Evolutionary conservation across 805 yeast species (phyloP).

Genomic region (Wickerhamiella vanderwaltii): DNA sequence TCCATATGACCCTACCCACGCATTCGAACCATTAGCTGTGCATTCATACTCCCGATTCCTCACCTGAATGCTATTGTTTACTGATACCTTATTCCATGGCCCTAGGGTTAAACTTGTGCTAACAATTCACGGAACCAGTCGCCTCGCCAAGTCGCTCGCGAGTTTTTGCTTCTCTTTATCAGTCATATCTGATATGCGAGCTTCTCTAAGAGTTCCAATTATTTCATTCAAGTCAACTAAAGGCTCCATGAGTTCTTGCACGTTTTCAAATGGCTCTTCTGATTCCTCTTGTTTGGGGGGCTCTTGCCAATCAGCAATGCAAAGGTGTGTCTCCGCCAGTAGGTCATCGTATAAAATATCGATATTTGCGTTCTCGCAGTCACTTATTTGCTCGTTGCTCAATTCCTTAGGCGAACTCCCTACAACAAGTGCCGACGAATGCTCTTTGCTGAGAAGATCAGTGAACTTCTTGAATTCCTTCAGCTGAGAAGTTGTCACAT

Average conservation of each 20-base stretch:
- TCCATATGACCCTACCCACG: too few relatives aligned
- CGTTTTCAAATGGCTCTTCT: neutral
- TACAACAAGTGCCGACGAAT: conserved; percentile 13
- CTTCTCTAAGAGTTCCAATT: conserved; percentile 21
- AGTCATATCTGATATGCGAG: conserved; percentile 20
- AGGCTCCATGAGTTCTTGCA: neutral
- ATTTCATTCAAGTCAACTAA: conserved; percentile 25
- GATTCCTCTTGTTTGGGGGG: neutral
- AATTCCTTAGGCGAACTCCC: conserved; percentile 16
- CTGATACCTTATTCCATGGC: too few relatives aligned
- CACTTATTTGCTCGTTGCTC: conserved; percentile 13
- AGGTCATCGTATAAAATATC: conserved; percentile 9
- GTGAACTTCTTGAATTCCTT: conserved; percentile 10
- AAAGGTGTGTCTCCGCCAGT: conserved; percentile 5
- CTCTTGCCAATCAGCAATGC: conserved; percentile 2
- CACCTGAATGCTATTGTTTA: too few relatives aligned
- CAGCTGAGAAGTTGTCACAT: conserved; percentile 14
- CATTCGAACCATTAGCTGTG: too few relatives aligned
- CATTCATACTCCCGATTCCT: too few relatives aligned
- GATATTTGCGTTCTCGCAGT: conserved; percentile 9
- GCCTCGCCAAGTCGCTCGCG: conserved; percentile 27
- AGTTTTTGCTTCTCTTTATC: conserved; percentile 25
- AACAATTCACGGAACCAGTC: conserved; percentile 18
- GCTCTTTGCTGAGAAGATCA: neutral
- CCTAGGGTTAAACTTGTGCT: too few relatives aligned